Conservation (phyloP, 306 rosid species). For the Luffa aegyptiaca region DNA sequence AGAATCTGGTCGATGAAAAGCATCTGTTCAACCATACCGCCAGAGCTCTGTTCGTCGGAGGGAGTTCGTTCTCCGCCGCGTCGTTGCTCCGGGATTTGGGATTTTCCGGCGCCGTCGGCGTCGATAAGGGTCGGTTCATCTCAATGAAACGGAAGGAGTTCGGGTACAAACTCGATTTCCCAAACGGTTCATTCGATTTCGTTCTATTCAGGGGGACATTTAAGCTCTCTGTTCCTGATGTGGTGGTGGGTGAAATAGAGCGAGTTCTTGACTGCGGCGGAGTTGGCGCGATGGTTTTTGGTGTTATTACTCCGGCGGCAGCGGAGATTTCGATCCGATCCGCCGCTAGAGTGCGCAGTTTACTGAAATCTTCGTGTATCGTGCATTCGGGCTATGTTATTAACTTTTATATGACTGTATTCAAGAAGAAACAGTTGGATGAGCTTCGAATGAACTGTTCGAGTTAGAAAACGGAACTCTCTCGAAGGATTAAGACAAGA, state of each 20-base stretch:
- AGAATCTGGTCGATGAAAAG: conserved; percentile 22
- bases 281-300: conserved; percentile 49
- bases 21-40: conserved; percentile 27
- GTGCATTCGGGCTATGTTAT: conserved; percentile 36
- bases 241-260: conserved; percentile 63
- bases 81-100: conserved; percentile 46
- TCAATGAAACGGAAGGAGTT: conserved; percentile 29
- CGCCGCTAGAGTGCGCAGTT: conserved; percentile 47
- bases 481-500: conserved; percentile 17
- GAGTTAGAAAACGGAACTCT: conserved; percentile 27
- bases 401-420: conserved; percentile 40
- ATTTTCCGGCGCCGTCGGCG: conserved; percentile 37
- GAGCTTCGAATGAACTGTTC: conserved; percentile 44
- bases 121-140: conserved; percentile 22
- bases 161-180: conserved; percentile 23
- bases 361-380: conserved; percentile 42
- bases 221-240: conserved; percentile 53
- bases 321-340: conserved; percentile 39
- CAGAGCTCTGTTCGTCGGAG: conserved; percentile 53
- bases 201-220: conserved; percentile 48
- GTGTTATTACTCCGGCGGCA: not conserved
- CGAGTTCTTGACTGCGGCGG: conserved; percentile 73
- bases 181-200: conserved; percentile 50
- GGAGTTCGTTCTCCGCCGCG: conserved; percentile 28
- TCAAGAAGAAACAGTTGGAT: conserved; percentile 39